Evolutionary conservation across 441 rosid species (phyloP), one percentile per base, ranked within the genome.

Genomic region (Populus tomentosa): DNA sequence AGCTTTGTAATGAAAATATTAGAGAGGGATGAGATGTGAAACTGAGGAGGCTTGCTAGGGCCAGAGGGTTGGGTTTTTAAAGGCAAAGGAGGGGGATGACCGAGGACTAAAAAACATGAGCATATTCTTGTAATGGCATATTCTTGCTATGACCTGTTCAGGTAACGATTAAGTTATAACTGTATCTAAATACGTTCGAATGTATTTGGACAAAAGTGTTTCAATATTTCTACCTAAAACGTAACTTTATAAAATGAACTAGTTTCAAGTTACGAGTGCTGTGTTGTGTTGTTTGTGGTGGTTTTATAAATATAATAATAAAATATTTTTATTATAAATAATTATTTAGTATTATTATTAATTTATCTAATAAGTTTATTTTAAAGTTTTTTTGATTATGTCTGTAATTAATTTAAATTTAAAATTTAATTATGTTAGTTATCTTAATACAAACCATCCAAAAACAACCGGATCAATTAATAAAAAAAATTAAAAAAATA

Each of bases 21-120:
- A 13, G 28, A 16, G 46, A 30, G 30, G 4, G 28, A 8, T 3
- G 18, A n/a, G 61, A 71, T 10, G 21, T 9, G 35, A 18, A 26
- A 6, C 7, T 16, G 11, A 10, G 67, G 67, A 59, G 73, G 32
- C 2, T 1, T 1, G 20, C 20, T 46, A 2, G 65, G 33, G 0
- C 3, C 10, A 50, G n/a, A 40, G 23, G n/a, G 67, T 10, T 28
- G 81, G 78, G 82, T n/a, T 79, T 84, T 79, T 85, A 87, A 28
- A 78, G 72, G 68, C 32, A 24, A 33, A 71, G 16, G 20, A 6
- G n/a, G 56, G 9, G 7, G 35, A 8, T 7, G 13, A 67, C 32
- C 20, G 33, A 2, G 23, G 33, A 50, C 20, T 50, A 3, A 50
- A 14, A 50, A 14, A 50, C 46, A 4, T 14, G 56, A 50, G 56